Evolutionary conservation across 164 flowering plant species (phyloP), one percentile per base, ranked within the genome.

Genomic region (Liquidambar formosana): DNA sequence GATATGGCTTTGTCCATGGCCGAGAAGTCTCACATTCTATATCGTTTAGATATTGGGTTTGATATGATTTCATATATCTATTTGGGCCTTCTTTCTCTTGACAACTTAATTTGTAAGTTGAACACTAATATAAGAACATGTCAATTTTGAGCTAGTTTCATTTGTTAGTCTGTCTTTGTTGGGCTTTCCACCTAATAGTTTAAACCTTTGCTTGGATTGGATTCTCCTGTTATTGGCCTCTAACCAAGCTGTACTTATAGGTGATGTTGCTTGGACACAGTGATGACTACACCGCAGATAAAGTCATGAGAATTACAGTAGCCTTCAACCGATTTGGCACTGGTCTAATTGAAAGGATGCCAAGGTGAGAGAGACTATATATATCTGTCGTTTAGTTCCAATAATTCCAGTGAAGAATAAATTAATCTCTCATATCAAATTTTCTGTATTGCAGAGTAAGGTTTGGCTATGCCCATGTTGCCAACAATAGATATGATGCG

Each of bases 211-310:
- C n/a, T n/a, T n/a, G n/a, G n/a, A n/a, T n/a, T n/a, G n/a, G n/a
- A n/a, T n/a, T n/a, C n/a, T n/a, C n/a, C n/a, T 19, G 3, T 54
- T 54, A 22, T 57, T 11, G n/a, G 11, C 21, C 14, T 26, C 22
- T 27, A 25, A 23, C 41, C 14, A 23, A 22, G 49, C 12, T 38
- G 53, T 16, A 9, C 22, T 61, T 72, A 12, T 73, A 93, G 94
- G 97, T 88, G 73, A 90, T 89, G 92, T 49, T 90, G 71, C 69
- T 89, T 0, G 95, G 94, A 44, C 92, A 92, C 67, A 57, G 75
- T 6, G 96, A 90, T 69, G 19, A 16, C 0, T 82, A 63, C 46
- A 66, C 51, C 5, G 84, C 73, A 3, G 97, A 92, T 75, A 86
- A 78, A 75, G 65, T 66, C 8, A 86, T 92, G 89, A 84, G 75